Base-by-base conservation (phyloP, 2,329 filamentous ascomycete species). In the Pseudogymnoascus sp. region DNA sequence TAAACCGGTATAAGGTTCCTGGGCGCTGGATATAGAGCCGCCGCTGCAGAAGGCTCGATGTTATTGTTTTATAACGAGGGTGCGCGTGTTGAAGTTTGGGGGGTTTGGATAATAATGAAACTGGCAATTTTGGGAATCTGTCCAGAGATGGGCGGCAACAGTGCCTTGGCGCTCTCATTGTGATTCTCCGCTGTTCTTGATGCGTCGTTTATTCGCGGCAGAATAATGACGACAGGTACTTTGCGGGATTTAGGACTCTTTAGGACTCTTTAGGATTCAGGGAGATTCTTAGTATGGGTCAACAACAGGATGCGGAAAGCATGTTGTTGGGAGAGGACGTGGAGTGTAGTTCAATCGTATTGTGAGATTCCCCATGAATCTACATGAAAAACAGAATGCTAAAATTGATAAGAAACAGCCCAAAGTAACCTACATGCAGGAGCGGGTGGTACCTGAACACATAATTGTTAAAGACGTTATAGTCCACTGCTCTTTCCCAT, bases 201-300 rank as follows among this genome's bases (percentile, higher is more conserved):
- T 32, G 9, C 25, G 43, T 54, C 25, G 25, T 12, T 54, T 54
- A 14, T 20, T 32, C 47, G n/a, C 28, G 12, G 9, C 16, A 16
- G 28, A 11, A 54, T 16, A 30, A 34, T 28, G 43, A 16, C 7
- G 43, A 34, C 28, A 34, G n/a, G 47, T 32, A 32, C 12, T 32
- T 20, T 9, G 28, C 16, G 47, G 25, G 25, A 9, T 34, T 34
- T 54, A 54, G n/a, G 25, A 54, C n/a, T 16, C 22, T 54, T 20
- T 54, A 54, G 47, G 47, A 54, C n/a, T 54, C n/a, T 54, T 20
- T 54, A 54, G 47, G 47, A 54, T 9, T 54, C n/a, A 16, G 32
- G 43, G 28, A 32, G n/a, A 11, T 20, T 32, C 9, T 54, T 5
- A 11, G 11, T 20, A 32, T 14, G 11, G 28, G 32, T 54, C 47